Conservation (phyloP, 306 rosid genomes). For the Dryas alaskensis region DNA sequence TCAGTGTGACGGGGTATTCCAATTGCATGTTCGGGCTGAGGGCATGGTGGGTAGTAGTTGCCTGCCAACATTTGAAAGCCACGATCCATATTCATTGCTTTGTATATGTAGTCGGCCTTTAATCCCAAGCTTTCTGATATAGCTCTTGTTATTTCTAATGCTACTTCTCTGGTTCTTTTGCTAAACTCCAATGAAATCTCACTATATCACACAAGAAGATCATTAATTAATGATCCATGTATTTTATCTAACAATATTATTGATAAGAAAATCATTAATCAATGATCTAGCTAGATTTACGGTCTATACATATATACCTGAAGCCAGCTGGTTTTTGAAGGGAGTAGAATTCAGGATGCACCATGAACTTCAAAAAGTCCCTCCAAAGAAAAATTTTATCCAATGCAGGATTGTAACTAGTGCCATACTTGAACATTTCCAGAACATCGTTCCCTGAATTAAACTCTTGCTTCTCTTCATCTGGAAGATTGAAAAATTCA, state of each 20-base stretch:
- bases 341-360: constrained; percentile 39
- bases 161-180: constrained; percentile 11
- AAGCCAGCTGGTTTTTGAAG: constrained; percentile 48
- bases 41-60: constrained; percentile 32
- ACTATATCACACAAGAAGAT: background rate
- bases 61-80: constrained; percentile 18
- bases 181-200: constrained; percentile 12
- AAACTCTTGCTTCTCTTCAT: constrained; percentile 42
- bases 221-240: too few relatives aligned
- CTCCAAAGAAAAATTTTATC: constrained; percentile 52
- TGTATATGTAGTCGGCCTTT: constrained; percentile 22
- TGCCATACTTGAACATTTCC: constrained; percentile 40
- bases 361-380: constrained; percentile 40
- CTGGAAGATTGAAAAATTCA: constrained; percentile 35
- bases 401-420: constrained; percentile 32
- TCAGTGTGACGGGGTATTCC: constrained; percentile 30
- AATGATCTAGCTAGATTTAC: too few relatives aligned
- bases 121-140: constrained; percentile 31
- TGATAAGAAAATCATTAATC: too few relatives aligned
- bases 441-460: constrained; percentile 26
- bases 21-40: constrained; percentile 30
- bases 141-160: constrained; percentile 5
- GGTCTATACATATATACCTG: constrained; percentile 9
- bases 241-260: too few relatives aligned
- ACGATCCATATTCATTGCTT: constrained; percentile 11